Evolutionary conservation across 2,329 filamentous ascomycete species (phyloP).

Genomic region (Triangularia verruculosa): DNA sequence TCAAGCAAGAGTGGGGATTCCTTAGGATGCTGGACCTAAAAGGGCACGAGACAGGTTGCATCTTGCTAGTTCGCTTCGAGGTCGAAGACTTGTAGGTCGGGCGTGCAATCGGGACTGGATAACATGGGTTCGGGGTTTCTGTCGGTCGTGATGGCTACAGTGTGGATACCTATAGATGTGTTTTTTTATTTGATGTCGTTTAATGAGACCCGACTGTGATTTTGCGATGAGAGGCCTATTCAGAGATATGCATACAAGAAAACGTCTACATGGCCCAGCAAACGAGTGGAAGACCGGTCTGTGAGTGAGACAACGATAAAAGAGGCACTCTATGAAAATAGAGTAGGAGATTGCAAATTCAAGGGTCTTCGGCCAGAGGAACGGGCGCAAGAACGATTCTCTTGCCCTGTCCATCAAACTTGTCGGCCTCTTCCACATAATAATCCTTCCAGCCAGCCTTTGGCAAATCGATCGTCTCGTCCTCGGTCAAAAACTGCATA

Average conservation of each 20-base stretch:
- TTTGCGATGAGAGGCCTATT: no score
- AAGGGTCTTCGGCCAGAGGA: not conserved
- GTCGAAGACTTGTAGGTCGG: conserved; percentile 42
- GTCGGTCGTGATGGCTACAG: no score
- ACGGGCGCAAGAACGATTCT: not conserved
- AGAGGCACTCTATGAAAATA: not conserved
- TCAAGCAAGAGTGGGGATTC: conserved; percentile 55
- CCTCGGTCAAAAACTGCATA: conserved; percentile 32
- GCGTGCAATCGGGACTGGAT: no score
- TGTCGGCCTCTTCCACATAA: conserved; percentile 10
- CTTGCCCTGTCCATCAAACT: not conserved
- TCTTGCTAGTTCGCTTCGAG: conserved; percentile 60
- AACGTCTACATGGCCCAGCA: no score
- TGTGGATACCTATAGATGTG: no score
- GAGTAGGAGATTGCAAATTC: not conserved
- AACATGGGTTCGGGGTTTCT: not conserved
- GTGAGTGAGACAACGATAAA: no score
- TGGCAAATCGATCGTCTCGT: conserved; percentile 31
- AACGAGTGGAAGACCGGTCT: no score
- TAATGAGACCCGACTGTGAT: no score
- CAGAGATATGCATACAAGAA: no score
- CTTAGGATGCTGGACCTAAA: conserved; percentile 63
- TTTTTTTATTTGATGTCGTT: no score
- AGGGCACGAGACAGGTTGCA: conserved; percentile 61
- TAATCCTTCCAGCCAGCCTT: conserved; percentile 34